phyloP scores from a whole-genome alignment of 2,329 filamentous ascomycete genomes.

The Apiospora pterosperma region DNA sequence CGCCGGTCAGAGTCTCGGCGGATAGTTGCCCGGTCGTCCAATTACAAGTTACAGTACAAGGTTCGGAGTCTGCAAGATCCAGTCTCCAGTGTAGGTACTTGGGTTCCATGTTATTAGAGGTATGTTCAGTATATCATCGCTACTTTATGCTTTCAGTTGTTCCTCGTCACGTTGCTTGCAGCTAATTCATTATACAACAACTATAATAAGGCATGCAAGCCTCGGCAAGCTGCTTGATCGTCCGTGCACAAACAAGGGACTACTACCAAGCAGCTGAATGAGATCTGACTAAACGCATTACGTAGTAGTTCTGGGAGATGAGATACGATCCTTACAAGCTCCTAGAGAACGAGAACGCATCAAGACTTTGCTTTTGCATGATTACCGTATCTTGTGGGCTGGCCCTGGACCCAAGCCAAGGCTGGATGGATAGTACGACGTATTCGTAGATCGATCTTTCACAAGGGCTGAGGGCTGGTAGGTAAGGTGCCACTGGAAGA shows the following conservation, averaged over 20 bases:
- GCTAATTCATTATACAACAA: not conserved
- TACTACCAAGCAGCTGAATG: not conserved
- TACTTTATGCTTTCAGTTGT: not conserved
- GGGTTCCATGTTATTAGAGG: too few species aligned
- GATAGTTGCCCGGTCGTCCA: not conserved
- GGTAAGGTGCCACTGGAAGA: not conserved
- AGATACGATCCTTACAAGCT: not conserved
- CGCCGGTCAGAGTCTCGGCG: slow-evolving; percentile 1
- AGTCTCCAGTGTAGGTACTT: not conserved
- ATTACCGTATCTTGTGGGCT: not conserved
- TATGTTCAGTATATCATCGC: not conserved
- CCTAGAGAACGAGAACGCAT: not conserved
- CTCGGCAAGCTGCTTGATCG: not conserved
- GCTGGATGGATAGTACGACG: not conserved
- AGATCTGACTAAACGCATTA: not conserved
- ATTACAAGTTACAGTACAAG: not conserved
- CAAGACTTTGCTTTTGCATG: too few species aligned
- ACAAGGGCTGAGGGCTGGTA: not conserved
- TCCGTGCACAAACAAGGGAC: not conserved
- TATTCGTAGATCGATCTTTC: not conserved
- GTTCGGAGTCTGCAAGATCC: not conserved
- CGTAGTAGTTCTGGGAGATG: not conserved
- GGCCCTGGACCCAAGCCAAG: not conserved
- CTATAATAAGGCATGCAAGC: not conserved
- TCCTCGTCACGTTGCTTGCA: not conserved